Conservation (phyloP, 345 rosid species). For the Aquilaria sinensis region DNA sequence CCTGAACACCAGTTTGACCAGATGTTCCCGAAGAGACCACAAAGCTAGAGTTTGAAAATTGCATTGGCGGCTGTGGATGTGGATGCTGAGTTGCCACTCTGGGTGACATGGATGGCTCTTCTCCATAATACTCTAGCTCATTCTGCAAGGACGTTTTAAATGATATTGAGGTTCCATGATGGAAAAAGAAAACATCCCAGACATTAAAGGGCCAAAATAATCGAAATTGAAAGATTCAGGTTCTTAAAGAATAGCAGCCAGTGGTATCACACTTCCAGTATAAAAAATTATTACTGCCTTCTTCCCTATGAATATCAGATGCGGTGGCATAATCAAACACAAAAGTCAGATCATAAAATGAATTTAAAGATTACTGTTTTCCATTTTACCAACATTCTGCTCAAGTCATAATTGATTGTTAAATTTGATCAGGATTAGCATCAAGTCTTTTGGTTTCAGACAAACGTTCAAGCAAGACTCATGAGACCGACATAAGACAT, state of each 20-base stretch:
- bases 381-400: no score
- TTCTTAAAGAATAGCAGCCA: background rate
- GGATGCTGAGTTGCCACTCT: conserved; percentile 49
- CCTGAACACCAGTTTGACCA: conserved; percentile 38
- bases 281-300: background rate
- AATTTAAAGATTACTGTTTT: no score
- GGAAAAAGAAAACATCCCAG: background rate
- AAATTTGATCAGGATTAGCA: no score
- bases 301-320: background rate
- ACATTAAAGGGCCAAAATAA: background rate
- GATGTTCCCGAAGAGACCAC: conserved; percentile 52
- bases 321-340: no score
- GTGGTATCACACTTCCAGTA: background rate
- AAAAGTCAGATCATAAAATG: no score
- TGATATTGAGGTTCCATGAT: background rate
- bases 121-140: conserved; percentile 44
- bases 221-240: background rate
- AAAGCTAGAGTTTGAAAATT: conserved; percentile 33
- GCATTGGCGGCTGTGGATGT: conserved; percentile 41
- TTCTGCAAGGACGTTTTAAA: conserved; percentile 28
- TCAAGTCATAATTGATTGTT: no score
- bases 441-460: no score
- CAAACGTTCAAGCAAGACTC: no score
- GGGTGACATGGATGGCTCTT: conserved; percentile 60
- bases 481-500: no score